Conservation (phyloP, 768 basidiomycete genomes). For the Hydnum rufescens region DNA sequence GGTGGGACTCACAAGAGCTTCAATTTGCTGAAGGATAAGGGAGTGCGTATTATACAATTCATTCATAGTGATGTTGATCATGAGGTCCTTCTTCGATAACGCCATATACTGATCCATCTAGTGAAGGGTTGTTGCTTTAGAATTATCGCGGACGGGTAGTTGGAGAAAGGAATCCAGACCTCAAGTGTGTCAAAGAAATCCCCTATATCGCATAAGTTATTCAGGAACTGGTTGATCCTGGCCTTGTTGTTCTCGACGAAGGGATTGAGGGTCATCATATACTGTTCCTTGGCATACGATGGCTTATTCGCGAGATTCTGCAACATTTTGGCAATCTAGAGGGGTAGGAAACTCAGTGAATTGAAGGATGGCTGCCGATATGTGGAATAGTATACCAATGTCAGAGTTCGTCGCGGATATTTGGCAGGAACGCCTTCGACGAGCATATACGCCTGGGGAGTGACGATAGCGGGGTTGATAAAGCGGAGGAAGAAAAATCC, state of each 20-base stretch:
- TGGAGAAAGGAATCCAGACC: conserved; percentile 24
- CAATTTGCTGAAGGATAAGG: conserved; percentile 83
- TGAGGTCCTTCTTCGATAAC: conserved; percentile 92
- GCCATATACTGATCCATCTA: conserved; percentile 99
- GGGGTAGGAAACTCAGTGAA: not conserved
- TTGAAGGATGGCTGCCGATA: not conserved
- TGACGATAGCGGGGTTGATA: conserved; percentile 98
- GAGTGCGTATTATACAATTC: conserved; percentile 99
- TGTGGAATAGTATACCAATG: conserved; percentile 33
- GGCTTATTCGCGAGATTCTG: conserved; percentile 99
- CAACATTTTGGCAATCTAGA: conserved; percentile 95
- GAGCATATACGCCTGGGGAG: conserved; percentile 98
- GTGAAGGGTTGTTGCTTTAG: not conserved
- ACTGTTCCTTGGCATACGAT: conserved; percentile 89
- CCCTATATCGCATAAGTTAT: conserved; percentile 92
- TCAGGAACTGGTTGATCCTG: conserved; percentile 92
- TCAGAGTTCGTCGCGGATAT: conserved; percentile 89
- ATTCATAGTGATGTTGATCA: conserved; percentile 96
- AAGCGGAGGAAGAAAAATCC: conserved; percentile 99
- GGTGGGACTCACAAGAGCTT: conserved; percentile 51
- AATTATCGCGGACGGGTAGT: not conserved
- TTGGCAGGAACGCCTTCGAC: conserved; percentile 96
- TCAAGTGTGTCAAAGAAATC: conserved; percentile 98
- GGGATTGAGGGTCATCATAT: conserved; percentile 97
- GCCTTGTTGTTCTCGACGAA: conserved; percentile 98